Percentiles rank a stretch among this genome's conserved stretches.
Conservation (phyloP, 2,329 filamentous ascomycete genomes). For the Penicillium concentricum region DNA sequence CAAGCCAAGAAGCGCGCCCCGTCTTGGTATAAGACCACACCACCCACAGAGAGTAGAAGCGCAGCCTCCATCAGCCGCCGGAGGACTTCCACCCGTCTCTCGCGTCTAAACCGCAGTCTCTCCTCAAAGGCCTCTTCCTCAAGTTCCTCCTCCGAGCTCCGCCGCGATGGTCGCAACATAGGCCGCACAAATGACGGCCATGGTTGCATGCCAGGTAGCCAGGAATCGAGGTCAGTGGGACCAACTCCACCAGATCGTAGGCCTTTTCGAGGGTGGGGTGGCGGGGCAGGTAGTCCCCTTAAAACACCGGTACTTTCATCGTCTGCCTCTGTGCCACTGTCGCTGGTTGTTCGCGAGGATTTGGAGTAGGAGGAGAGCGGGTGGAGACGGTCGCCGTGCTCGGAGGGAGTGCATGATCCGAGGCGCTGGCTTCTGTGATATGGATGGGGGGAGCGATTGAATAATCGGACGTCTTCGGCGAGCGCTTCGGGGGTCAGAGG, state of each 20-base stretch:
- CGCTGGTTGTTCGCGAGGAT: conserved; percentile 66
- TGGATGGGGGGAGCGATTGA: conserved; percentile 65
- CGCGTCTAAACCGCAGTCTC: conserved; percentile 29
- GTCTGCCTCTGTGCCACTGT: conserved; percentile 92
- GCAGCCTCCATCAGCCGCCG: conserved; percentile 55
- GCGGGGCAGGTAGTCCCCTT: conserved; percentile 79
- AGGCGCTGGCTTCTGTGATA: conserved; percentile 64
- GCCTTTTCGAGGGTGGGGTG: conserved; percentile 71
- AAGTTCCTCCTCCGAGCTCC: conserved; percentile 33
- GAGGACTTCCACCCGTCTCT: conserved; percentile 43
- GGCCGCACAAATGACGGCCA: conserved; percentile 36
- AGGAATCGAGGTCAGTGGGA: conserved; percentile 27
- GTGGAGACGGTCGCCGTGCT: conserved; percentile 34
- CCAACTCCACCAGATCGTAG: conserved; percentile 52
- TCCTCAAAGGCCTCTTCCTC: conserved; percentile 24
- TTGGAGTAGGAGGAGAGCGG: conserved; percentile 37
- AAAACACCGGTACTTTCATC: conserved; percentile 78
- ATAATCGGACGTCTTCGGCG: conserved; percentile 44
- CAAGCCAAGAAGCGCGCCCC: conserved; percentile 32
- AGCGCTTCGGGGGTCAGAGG: conserved; percentile 17
- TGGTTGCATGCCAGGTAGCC: conserved; percentile 30
- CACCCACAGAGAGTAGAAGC: conserved; percentile 54
- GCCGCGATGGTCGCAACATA: conserved; percentile 27
- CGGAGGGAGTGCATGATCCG: conserved; percentile 48
- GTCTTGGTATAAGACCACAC: conserved; percentile 40